These are phyloP conservation scores for Agaricus subrufescens DNA, from an alignment of 768 basidiomycete genomes.

Conservation along the genomic window DNA sequence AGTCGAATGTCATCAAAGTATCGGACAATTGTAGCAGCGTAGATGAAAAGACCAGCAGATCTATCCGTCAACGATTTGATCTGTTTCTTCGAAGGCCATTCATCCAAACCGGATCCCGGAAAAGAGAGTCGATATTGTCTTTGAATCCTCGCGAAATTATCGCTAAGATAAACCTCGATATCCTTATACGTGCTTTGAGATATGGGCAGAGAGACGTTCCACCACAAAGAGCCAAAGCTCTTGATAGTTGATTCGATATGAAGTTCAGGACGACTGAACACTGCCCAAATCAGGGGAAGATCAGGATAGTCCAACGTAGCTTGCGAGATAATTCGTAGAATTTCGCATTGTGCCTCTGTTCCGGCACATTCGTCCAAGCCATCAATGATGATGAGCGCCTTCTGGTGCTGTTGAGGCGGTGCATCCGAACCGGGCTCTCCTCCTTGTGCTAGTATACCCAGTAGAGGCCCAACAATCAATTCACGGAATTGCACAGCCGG, in stretches of 20 bases:
- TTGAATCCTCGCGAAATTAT: constrained; percentile 13
- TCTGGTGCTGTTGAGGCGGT: neutral
- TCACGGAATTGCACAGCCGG: constrained; percentile 13
- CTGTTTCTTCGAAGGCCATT: constrained; percentile 18
- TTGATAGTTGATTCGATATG: constrained; percentile 14
- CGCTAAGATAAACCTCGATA: constrained; percentile 14
- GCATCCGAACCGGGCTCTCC: no score
- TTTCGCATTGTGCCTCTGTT: constrained; percentile 6
- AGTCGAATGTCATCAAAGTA: constrained; percentile 15
- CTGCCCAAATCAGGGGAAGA: constrained; percentile 18
- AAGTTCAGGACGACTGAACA: constrained; percentile 24
- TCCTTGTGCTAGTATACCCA: neutral
- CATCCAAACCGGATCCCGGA: neutral
- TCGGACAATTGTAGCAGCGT: constrained; percentile 21
- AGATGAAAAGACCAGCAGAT: constrained; percentile 22
- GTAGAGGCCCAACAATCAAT: constrained; percentile 15
- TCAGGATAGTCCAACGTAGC: neutral
- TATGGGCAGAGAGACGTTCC: constrained; percentile 8
- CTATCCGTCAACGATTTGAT: constrained; percentile 15
- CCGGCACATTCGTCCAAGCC: constrained; percentile 24
- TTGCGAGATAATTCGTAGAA: constrained; percentile 11
- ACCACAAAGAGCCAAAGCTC: neutral
- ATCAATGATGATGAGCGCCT: constrained; percentile 18
- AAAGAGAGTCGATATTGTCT: constrained; percentile 1
- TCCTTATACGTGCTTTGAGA: constrained; percentile 12